Base-by-base conservation (phyloP, 768 basidiomycete species). In the Phylloporus arenicola region DNA sequence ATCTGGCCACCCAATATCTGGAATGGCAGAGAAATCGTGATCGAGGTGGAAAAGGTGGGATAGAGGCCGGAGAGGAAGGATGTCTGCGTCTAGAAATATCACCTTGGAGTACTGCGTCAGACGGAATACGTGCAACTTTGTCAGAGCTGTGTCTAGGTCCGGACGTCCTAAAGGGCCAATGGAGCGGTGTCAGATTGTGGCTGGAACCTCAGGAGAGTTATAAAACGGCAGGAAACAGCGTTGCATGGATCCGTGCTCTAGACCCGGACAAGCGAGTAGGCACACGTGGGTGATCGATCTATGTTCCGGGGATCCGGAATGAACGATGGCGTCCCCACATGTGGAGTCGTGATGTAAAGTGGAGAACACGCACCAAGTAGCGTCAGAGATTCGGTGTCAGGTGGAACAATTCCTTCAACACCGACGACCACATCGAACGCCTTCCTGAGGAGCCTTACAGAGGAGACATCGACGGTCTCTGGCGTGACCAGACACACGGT, bases 1-100 rank as follows among this genome's bases (percentile, higher is more conserved):
- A 70, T 99, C 96, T 35, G 96, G 96, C 96, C 96, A 99, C 58
- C 96, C 96, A 29, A 93, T 90, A 68, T 99, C 96, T 11, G 96
- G 93, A 8, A 85, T 88, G 9, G 96, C 96, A 37, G 93, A 86
- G 64, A 99, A 93, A 54, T 89, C 84, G 64, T 86, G 75, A 4
- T 86, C 79, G 42, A 88, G 69, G 30, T 77, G 75, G 69, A 99
- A 97, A n/a, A 99, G 82, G 70, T 95, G 93, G 31, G 91, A 87
- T 48, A 99, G 74, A 25, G 95, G 89, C 43, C 87, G 81, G 45
- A 91, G 76, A 47, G 91, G 89, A 57, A 95, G 86, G 45, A 92
- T 82, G 65, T 95, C 92, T 58, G 92, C 92, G 68, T 95, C 92
- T 52, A 96, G 82, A 69, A 92, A 94, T 59, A 95, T 81, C 62